A percentile compares a stretch with the other conserved stretches of the same genome.
Evolutionary conservation across 306 rosid genomes (phyloP).

Genomic region (Heteromeles arbutifolia): DNA sequence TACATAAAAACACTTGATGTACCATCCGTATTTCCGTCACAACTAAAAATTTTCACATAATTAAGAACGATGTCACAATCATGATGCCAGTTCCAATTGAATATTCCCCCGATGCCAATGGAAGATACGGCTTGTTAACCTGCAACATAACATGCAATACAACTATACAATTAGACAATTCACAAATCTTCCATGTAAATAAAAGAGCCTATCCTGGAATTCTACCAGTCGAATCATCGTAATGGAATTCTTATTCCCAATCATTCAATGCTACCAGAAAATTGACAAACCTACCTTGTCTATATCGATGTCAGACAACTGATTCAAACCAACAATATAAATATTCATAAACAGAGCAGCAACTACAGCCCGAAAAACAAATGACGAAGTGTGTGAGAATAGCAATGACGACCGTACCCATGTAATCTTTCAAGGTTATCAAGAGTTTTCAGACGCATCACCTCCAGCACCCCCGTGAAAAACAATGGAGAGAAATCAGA

Average conservation of each 20-base stretch:
- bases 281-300: conserved; percentile 60
- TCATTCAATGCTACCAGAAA: conserved; percentile 8
- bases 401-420: neutral
- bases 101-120: conserved; percentile 95
- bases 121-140: conserved; percentile 98
- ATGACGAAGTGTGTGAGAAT: neutral
- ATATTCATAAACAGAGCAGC: conserved; percentile 94
- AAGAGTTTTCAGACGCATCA: conserved; percentile 24
- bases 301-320: conserved; percentile 80
- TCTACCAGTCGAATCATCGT: neutral
- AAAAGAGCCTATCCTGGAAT: neutral
- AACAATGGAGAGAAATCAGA: conserved; percentile 81
- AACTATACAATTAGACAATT: conserved; percentile 12
- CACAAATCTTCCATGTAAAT: neutral
- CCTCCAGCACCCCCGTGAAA: conserved; percentile 79
- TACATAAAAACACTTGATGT: too few relatives aligned
- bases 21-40: too few relatives aligned
- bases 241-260: neutral
- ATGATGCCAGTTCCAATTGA: conserved; percentile 63
- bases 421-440: neutral
- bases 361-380: conserved; percentile 73
- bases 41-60: too few relatives aligned
- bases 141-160: conserved; percentile 32
- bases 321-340: conserved; percentile 90
- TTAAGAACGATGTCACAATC: conserved; percentile 60